phyloP scores from a whole-genome alignment of 495 filamentous ascomycete genomes.

The Podospora conica region DNA sequence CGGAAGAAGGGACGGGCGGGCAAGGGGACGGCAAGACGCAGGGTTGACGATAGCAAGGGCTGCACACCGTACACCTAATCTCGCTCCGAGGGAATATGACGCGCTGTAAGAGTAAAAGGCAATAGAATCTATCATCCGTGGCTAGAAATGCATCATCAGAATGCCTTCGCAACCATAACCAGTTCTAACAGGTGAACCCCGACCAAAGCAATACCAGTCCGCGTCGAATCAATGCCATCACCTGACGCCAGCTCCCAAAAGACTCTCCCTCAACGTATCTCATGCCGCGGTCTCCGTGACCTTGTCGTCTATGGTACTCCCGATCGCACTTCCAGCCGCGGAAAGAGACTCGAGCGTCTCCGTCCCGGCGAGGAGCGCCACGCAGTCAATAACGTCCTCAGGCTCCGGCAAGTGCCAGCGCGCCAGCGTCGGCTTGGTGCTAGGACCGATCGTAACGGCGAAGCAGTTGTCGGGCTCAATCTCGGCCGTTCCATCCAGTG shows the following conservation, averaged over 20 bases:
- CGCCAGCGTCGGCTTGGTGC: constrained; percentile 78
- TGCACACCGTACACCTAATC: background rate
- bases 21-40: background rate
- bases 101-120: background rate
- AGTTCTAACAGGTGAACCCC: background rate
- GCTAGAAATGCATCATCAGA: background rate
- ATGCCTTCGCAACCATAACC: background rate
- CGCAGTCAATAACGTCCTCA: constrained; percentile 72
- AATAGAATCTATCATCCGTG: background rate
- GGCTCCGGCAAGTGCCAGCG: constrained; percentile 84
- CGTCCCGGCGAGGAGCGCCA: constrained; percentile 58
- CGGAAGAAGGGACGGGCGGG: background rate
- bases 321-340: background rate
- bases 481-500: constrained; percentile 39
- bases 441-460: constrained; percentile 80
- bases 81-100: background rate
- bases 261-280: background rate
- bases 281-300: background rate
- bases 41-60: background rate
- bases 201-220: background rate
- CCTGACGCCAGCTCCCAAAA: background rate
- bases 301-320: constrained; percentile 20
- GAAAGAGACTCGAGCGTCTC: background rate
- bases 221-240: background rate
- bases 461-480: constrained; percentile 59